phyloP scores from a whole-genome alignment of 768 basidiomycete genomes.

The Sporobolomyces pararoseus region DNA sequence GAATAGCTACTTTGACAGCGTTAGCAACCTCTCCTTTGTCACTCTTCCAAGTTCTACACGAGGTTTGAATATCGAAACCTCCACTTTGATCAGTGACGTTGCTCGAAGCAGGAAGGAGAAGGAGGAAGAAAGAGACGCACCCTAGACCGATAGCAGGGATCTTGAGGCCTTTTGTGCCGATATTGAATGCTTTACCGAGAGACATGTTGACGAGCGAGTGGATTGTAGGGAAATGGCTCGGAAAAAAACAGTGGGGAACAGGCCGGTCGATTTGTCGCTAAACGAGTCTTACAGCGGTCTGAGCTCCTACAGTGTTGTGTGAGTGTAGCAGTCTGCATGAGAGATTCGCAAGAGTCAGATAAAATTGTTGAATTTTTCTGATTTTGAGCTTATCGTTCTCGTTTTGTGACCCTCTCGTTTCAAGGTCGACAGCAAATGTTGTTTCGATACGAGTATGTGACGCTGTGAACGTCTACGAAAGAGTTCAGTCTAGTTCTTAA shows the following conservation, averaged over 20 bases:
- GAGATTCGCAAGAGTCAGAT: too few species aligned
- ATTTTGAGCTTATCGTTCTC: too few species aligned
- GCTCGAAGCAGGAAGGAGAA: too few species aligned
- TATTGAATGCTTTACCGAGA: neutral
- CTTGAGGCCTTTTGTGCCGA: constrained; percentile 13
- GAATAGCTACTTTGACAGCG: constrained; percentile 55
- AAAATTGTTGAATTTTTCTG: too few species aligned
- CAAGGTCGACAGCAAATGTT: too few species aligned
- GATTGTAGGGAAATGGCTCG: neutral
- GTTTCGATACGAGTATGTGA: too few species aligned
- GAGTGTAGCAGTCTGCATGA: too few species aligned
- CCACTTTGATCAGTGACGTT: neutral
- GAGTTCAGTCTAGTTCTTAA: neutral
- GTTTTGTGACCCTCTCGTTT: too few species aligned
- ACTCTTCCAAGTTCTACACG: constrained; percentile 31
- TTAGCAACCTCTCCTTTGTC: constrained; percentile 25
- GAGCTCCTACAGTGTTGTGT: too few species aligned
- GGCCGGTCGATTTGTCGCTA: neutral
- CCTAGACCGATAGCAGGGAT: constrained; percentile 39
- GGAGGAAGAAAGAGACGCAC: neutral
- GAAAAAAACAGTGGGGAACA: neutral
- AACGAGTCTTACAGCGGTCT: too few species aligned
- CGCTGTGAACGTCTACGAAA: too few species aligned
- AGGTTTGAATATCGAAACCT: too few species aligned
- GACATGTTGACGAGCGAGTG: constrained; percentile 12